Evolutionary conservation across 768 basidiomycete species (phyloP).

Genomic region (Phlegmacium glaucopus): DNA sequence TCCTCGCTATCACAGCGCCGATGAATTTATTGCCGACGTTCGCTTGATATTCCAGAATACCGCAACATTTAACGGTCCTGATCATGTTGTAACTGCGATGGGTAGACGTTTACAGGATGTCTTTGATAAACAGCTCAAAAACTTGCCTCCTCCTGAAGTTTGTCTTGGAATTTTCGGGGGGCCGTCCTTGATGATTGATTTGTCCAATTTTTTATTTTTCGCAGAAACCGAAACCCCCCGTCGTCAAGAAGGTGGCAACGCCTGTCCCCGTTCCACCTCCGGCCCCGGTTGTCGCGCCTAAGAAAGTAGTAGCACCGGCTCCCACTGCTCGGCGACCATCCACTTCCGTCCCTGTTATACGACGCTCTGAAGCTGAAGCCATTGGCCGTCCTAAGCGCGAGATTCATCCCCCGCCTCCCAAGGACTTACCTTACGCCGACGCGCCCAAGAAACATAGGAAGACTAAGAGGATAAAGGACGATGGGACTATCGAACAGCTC

Average conservation of each 20-base stretch:
- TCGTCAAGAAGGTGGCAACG: conserved; percentile 44
- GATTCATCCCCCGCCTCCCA: conserved; percentile 92
- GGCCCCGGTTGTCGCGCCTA: conserved; percentile 36
- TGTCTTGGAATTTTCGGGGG: conserved; percentile 20
- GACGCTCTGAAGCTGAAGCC: conserved; percentile 67
- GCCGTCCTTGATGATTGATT: conserved; percentile 2
- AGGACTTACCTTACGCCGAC: conserved; percentile 84
- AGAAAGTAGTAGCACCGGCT: conserved; percentile 42
- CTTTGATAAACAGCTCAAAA: conserved; percentile 86
- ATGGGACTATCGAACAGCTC: conserved; percentile 77
- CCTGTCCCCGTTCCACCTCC: conserved; percentile 40
- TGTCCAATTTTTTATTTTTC: conserved; percentile 7
- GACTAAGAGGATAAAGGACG: conserved; percentile 56
- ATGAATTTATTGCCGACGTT: conserved; percentile 84
- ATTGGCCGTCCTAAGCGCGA: conserved; percentile 92
- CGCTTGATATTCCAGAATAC: conserved; percentile 88
- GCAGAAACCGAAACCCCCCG: conserved; percentile 36
- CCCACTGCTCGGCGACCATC: conserved; percentile 65
- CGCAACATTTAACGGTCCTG: conserved; percentile 88
- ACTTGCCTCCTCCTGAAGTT: conserved; percentile 78
- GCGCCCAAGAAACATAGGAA: conserved; percentile 67
- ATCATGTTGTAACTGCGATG: conserved; percentile 75
- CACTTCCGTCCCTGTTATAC: conserved; percentile 77
- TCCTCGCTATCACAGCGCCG: conserved; percentile 72
- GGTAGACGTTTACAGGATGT: conserved; percentile 79